phyloP scores from a whole-genome alignment of 495 filamentous ascomycete genomes.

The Parathielavia hyrcaniae region DNA sequence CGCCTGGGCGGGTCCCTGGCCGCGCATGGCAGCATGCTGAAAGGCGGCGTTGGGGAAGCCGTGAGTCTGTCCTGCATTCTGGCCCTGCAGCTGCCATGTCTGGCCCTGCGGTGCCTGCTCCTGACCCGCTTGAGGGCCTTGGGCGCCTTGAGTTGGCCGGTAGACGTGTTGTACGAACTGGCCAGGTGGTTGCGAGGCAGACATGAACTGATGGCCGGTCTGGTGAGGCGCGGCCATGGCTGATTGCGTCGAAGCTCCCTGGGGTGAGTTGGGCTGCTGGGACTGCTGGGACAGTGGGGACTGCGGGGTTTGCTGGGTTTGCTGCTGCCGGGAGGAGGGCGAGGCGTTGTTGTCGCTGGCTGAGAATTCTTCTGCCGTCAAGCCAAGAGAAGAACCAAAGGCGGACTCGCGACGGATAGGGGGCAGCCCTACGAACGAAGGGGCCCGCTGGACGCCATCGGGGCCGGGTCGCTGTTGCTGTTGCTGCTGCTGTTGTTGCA shows the following conservation, averaged over 20 bases:
- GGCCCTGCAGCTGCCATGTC: constrained; percentile 21
- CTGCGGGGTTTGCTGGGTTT: constrained; percentile 5
- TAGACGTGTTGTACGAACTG: constrained; percentile 26
- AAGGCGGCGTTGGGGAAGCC: constrained; percentile 10
- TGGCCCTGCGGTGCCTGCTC: constrained; percentile 13
- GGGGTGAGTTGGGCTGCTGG: not conserved
- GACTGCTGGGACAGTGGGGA: no score
- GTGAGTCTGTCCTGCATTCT: constrained; percentile 13
- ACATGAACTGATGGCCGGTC: constrained; percentile 14
- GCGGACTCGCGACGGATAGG: constrained; percentile 50
- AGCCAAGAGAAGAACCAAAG: constrained; percentile 37
- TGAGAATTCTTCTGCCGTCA: constrained; percentile 20
- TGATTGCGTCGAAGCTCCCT: not conserved
- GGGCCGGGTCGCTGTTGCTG: constrained; percentile 14
- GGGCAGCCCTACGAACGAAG: constrained; percentile 44
- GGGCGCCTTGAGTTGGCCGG: constrained; percentile 25
- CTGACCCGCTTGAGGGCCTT: constrained; percentile 6
- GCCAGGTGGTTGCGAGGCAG: constrained; percentile 12
- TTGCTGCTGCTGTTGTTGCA: constrained; percentile 19
- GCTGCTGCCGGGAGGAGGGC: constrained; percentile 5
- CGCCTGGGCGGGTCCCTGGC: constrained; percentile 16
- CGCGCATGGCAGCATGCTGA: constrained; percentile 14
- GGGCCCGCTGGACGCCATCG: constrained; percentile 26
- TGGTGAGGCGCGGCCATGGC: constrained; percentile 9
- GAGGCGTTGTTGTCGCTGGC: constrained; percentile 19